These are phyloP conservation scores for Liquidambar formosana DNA, from an alignment of 164 flowering plant genomes.

Conservation along the genomic window DNA sequence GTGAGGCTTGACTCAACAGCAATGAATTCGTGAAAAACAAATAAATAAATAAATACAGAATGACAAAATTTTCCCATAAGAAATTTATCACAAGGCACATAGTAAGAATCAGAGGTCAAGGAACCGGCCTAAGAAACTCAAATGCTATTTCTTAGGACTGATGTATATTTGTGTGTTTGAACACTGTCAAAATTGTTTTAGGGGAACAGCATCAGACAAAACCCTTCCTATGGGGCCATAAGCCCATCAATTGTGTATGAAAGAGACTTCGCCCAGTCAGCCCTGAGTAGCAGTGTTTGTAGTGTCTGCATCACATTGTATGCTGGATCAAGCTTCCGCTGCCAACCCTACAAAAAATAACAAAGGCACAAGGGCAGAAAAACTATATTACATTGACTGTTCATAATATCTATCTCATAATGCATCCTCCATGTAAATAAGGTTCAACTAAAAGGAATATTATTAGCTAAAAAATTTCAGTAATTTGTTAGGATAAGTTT, in stretches of 20 bases:
- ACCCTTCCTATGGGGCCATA: slow-evolving; percentile 56
- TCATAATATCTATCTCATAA: neutral
- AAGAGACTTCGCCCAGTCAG: slow-evolving; percentile 73
- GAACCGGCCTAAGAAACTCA: neutral
- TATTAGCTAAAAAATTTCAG: neutral
- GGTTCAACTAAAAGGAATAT: neutral
- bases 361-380: neutral
- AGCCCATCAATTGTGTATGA: slow-evolving; percentile 69
- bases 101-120: neutral
- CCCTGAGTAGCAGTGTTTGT: slow-evolving; percentile 55
- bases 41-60: neutral
- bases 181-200: slow-evolving; percentile 30
- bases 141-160: slow-evolving; percentile 15
- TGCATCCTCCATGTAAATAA: neutral
- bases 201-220: slow-evolving; percentile 3
- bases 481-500: neutral
- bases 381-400: neutral
- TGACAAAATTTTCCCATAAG: neutral
- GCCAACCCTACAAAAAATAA: slow-evolving; percentile 64
- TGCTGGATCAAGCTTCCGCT: slow-evolving; percentile 72
- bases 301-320: slow-evolving; percentile 67
- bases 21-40: neutral
- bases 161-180: slow-evolving; percentile 9
- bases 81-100: neutral
- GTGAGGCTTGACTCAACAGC: neutral